Conservation (phyloP, 176 grass and related monocot species). For the Microstegium vimineum region DNA sequence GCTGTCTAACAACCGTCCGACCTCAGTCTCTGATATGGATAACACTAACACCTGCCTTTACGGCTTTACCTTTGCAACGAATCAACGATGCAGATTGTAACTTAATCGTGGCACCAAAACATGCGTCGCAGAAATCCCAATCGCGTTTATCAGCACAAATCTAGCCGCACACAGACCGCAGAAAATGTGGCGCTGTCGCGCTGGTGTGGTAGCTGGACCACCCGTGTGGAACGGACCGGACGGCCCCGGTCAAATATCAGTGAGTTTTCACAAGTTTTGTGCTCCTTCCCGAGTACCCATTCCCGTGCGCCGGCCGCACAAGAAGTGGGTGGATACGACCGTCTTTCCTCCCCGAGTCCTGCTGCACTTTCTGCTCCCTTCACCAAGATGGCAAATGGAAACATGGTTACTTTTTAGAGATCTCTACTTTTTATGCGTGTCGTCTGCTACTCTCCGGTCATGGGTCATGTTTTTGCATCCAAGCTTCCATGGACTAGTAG, state of each 20-base stretch:
- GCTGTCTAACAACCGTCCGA: not conserved
- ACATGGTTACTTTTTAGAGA: not conserved
- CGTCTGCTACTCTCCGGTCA: not conserved
- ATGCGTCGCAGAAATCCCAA: not conserved
- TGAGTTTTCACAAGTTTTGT: not conserved
- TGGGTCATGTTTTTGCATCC: not conserved
- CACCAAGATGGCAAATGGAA: not conserved
- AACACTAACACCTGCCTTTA: not conserved
- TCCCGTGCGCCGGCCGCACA: not conserved
- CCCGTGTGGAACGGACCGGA: not conserved
- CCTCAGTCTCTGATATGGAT: not conserved
- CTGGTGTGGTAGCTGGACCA: not conserved
- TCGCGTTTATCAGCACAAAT: not conserved
- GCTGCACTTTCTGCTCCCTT: not conserved
- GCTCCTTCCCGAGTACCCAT: not conserved
- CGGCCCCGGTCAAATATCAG: not conserved
- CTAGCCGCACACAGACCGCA: not conserved
- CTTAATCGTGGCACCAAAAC: not conserved
- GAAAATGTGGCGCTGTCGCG: not conserved
- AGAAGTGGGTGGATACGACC: not conserved
- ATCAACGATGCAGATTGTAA: not conserved
- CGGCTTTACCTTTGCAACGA: too few relatives aligned
- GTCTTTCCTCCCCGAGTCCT: not conserved
- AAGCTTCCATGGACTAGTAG: not conserved
- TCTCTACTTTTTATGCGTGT: too few relatives aligned